Conservation (phyloP, 768 basidiomycete species). For the Amanita polypyramis region DNA sequence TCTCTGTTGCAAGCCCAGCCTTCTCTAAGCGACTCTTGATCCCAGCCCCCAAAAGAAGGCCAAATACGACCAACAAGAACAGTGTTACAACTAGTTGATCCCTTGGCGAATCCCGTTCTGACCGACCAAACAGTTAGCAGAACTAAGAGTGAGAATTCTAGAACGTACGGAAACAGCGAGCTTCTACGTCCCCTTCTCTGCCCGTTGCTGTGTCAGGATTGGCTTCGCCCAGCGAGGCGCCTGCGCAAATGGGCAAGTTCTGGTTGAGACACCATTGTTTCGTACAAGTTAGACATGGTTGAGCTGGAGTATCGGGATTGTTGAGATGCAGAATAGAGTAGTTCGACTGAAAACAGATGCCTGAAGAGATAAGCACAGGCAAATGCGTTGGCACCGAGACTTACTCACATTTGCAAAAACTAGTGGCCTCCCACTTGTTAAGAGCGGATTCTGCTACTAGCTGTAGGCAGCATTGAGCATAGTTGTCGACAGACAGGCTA, state of each 20-base stretch:
- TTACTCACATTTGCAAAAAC: slow-evolving; percentile 75
- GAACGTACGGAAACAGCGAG: slow-evolving; percentile 86
- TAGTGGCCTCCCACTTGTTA: slow-evolving; percentile 83
- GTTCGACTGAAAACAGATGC: slow-evolving; percentile 85
- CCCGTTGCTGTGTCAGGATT: slow-evolving; percentile 91
- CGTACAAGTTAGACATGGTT: slow-evolving; percentile 89
- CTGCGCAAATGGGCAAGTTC: slow-evolving; percentile 74
- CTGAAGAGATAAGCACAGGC: slow-evolving; percentile 27
- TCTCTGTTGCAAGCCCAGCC: slow-evolving; percentile 56
- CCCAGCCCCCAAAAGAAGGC: slow-evolving; percentile 74
- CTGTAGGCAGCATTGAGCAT: slow-evolving; percentile 9
- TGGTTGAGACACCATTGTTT: slow-evolving; percentile 95
- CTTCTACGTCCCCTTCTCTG: slow-evolving; percentile 92
- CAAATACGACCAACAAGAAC: slow-evolving; percentile 82
- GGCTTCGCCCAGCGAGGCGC: slow-evolving; percentile 74
- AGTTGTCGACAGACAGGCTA: neutral
- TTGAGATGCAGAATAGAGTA: slow-evolving; percentile 78
- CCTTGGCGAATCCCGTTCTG: slow-evolving; percentile 92
- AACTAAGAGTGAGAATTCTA: slow-evolving; percentile 8
- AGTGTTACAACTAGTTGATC: slow-evolving; percentile 90
- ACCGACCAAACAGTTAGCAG: slow-evolving; percentile 3
- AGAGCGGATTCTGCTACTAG: slow-evolving; percentile 29
- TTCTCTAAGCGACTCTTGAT: slow-evolving; percentile 76
- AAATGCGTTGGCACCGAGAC: neutral
- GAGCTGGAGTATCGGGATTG: slow-evolving; percentile 72